phyloP scores from a whole-genome alignment of 306 rosid species.

The Medicago ruthenica region DNA sequence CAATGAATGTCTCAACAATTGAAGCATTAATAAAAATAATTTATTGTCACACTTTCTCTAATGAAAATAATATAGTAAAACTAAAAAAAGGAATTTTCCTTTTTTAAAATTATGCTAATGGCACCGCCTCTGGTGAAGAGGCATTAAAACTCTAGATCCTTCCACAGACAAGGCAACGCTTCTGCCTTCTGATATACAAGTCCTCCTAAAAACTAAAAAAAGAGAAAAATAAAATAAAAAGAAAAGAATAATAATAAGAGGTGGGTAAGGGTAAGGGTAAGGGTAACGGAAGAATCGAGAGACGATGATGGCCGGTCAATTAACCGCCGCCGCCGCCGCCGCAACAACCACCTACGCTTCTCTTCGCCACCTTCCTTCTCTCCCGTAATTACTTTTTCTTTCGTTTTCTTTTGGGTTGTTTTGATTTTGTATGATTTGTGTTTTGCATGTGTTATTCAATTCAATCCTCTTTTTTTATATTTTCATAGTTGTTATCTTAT shows the following conservation, averaged over 20 bases:
- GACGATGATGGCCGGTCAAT: constrained; percentile 32
- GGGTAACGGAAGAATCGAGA: neutral
- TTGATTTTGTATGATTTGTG: neutral
- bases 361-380: neutral
- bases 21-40: no score
- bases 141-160: neutral
- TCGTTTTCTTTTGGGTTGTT: no score
- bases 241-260: neutral
- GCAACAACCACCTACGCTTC: neutral
- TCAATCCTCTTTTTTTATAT: no score
- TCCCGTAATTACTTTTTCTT: neutral
- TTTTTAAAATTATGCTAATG: neutral
- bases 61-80: no score
- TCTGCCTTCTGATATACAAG: neutral
- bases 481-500: neutral
- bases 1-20: no score
- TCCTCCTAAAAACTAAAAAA: neutral
- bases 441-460: neutral
- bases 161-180: neutral
- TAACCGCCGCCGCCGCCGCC: neutral
- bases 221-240: neutral
- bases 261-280: neutral
- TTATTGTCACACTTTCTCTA: no score
- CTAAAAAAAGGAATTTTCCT: no score
- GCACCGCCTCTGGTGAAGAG: neutral